Conservation (phyloP, 192 early-diverging fungal genomes). For the Linnemannia zychae region DNA sequence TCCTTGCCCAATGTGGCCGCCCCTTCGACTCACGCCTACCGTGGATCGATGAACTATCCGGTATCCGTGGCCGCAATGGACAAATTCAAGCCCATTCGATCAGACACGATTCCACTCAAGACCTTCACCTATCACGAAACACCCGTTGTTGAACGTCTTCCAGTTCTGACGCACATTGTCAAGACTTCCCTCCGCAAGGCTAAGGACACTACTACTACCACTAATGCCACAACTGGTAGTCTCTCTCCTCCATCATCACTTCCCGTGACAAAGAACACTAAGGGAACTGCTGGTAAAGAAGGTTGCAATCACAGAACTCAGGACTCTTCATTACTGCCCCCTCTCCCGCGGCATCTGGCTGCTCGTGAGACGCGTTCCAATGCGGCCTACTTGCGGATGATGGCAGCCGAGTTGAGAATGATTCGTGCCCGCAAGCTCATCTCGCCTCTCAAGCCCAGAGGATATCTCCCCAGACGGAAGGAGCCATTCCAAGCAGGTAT, state of each 20-base stretch:
- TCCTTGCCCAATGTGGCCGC: conserved; percentile 45
- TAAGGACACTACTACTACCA: neutral
- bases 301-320: neutral
- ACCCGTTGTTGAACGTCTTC: conserved; percentile 43
- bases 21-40: conserved; percentile 16
- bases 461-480: conserved; percentile 53
- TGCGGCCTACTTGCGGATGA: conserved; percentile 63
- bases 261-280: conserved; percentile 24
- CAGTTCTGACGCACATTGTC: conserved; percentile 2
- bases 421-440: conserved; percentile 64
- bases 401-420: conserved; percentile 66
- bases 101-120: conserved; percentile 50
- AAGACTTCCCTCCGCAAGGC: neutral
- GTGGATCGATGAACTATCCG: conserved; percentile 40
- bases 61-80: conserved; percentile 48
- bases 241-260: conserved; percentile 11
- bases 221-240: neutral
- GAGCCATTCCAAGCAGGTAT: conserved; percentile 57
- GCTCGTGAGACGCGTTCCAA: conserved; percentile 60
- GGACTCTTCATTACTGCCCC: conserved; percentile 14
- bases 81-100: conserved; percentile 39
- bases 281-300: neutral
- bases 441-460: conserved; percentile 60
- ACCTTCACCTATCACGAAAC: conserved; percentile 56
- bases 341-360: conserved; percentile 43